Percentiles rank a stretch among this genome's conserved stretches.
These are phyloP conservation scores for Nemania bipapillata DNA, from an alignment of 2,329 filamentous ascomycete species.

Conservation along the genomic window DNA sequence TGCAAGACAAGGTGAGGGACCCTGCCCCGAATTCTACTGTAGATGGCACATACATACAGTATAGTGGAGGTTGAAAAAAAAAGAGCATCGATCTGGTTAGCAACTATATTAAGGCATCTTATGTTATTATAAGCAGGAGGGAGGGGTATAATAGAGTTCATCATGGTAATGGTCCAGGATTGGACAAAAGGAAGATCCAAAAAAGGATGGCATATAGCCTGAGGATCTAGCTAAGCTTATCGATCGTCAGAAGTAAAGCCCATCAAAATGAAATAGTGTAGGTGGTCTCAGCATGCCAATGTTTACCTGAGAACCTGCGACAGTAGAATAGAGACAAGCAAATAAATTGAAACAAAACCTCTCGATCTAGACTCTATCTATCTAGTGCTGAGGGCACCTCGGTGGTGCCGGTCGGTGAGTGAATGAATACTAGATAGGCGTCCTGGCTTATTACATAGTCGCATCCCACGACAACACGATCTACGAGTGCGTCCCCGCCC, in stretches of 20 bases:
- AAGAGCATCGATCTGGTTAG: constrained; percentile 21
- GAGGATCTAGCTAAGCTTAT: neutral
- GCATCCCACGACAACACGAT: constrained; percentile 4
- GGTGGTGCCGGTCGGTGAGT: constrained; percentile 22
- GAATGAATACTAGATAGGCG: constrained; percentile 1
- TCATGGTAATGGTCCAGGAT: constrained; percentile 6
- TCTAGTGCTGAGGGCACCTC: constrained; percentile 28
- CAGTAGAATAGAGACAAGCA: neutral
- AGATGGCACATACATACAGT: neutral
- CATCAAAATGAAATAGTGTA: neutral
- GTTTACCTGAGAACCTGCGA: neutral
- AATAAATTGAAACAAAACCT: neutral
- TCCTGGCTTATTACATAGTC: constrained; percentile 1
- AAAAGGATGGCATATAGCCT: neutral
- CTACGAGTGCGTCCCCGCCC: constrained; percentile 12
- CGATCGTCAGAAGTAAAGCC: neutral
- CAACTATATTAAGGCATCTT: constrained; percentile 17
- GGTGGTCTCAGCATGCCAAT: neutral
- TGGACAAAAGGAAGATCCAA: neutral
- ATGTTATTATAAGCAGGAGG: neutral
- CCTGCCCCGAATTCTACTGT: neutral
- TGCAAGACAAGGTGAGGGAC: constrained; percentile 19
- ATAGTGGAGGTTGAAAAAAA: neutral
- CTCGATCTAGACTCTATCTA: constrained; percentile 3
- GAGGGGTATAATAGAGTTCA: neutral